Conservation (phyloP, 768 basidiomycete species). For the Tricholoma flavovirens region DNA sequence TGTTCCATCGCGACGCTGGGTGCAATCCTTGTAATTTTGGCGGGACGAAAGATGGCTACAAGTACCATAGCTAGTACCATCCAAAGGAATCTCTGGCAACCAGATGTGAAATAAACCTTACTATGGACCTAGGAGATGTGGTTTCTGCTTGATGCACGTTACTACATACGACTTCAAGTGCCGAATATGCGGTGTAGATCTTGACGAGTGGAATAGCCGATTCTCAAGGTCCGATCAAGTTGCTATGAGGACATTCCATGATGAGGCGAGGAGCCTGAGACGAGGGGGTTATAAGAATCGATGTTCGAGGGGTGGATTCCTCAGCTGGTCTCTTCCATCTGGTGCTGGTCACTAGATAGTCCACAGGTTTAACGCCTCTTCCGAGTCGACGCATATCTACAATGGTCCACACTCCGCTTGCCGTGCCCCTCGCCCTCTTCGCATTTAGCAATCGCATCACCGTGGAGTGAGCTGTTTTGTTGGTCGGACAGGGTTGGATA, state of each 20-base stretch:
- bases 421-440: constrained; percentile 27
- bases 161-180: background rate
- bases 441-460: constrained; percentile 26
- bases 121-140: too few relatives aligned
- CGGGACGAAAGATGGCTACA: too few relatives aligned
- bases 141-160: too few relatives aligned
- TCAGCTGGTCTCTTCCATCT: constrained; percentile 33
- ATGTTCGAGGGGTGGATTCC: constrained; percentile 6
- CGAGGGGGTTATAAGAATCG: background rate
- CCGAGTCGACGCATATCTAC: constrained; percentile 9
- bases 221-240: background rate
- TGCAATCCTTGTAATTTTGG: too few relatives aligned
- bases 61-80: too few relatives aligned
- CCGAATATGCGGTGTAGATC: background rate
- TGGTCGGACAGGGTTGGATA: background rate
- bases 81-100: too few relatives aligned
- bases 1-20: too few relatives aligned
- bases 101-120: too few relatives aligned
- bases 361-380: constrained; percentile 4
- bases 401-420: constrained; percentile 28
- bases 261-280: too few relatives aligned
- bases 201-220: too few relatives aligned
- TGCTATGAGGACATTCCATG: too few relatives aligned
- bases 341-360: constrained; percentile 32
- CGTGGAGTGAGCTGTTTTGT: constrained; percentile 18